Evolutionary conservation across 441 rosid species (phyloP).

Genomic region (Aleurites moluccanus): DNA sequence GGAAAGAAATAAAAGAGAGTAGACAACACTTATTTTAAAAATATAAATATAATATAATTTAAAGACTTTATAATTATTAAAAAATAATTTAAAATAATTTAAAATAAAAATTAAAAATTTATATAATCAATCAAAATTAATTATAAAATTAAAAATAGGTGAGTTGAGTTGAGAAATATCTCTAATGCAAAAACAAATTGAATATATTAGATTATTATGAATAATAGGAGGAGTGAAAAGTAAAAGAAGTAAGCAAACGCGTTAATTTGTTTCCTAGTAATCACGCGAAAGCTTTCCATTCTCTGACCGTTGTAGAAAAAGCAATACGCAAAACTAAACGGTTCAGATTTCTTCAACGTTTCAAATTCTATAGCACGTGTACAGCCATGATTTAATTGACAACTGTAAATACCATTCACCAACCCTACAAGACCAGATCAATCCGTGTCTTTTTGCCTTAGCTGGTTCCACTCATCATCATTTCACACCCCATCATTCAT

Average conservation of each 20-base stretch:
- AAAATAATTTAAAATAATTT: too few relatives aligned
- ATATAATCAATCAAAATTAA: too few relatives aligned
- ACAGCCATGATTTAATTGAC: neutral
- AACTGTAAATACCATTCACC: neutral
- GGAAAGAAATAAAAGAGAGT: too few relatives aligned
- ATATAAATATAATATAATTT: too few relatives aligned
- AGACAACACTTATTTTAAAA: too few relatives aligned
- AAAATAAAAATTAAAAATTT: too few relatives aligned
- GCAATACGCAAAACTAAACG: neutral
- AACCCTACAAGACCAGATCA: neutral
- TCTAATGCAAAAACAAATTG: too few relatives aligned
- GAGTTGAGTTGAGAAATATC: too few relatives aligned
- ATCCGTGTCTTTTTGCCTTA: conserved; percentile 7
- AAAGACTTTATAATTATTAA: too few relatives aligned
- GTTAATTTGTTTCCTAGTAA: neutral
- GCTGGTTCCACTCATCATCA: neutral
- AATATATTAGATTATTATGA: neutral
- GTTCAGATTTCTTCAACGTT: neutral
- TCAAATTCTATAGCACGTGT: neutral
- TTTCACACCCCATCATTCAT: neutral
- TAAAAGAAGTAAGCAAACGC: neutral
- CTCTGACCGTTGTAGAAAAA: conserved; percentile 12
- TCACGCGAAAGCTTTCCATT: neutral
- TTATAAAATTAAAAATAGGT: too few relatives aligned
- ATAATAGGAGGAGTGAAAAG: neutral